Conservation (phyloP, 352 stramenopile species). For the Phytophthora uliginosa region DNA sequence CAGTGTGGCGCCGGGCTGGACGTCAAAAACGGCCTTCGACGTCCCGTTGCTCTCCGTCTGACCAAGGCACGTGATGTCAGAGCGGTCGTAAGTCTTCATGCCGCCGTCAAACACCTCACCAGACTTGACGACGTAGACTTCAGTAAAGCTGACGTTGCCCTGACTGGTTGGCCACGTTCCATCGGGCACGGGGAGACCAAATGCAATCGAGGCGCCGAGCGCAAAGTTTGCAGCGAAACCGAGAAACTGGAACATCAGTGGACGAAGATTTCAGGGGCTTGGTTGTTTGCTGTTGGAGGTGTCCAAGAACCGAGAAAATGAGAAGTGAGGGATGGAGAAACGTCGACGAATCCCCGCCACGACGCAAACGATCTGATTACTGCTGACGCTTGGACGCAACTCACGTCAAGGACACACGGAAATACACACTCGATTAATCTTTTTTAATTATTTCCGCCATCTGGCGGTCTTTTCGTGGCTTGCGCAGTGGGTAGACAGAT, state of each 20-base stretch:
- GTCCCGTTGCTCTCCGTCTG: slow-evolving; percentile 37
- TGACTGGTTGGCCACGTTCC: slow-evolving; percentile 27
- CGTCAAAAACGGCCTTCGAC: slow-evolving; percentile 39
- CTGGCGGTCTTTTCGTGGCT: slow-evolving; percentile 4
- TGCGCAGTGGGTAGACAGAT: neutral
- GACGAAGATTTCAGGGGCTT: neutral
- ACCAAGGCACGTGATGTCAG: slow-evolving; percentile 45
- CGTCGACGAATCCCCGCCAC: neutral
- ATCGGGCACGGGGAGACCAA: slow-evolving; percentile 25
- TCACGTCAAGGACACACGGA: slow-evolving; percentile 8
- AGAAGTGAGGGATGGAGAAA: neutral
- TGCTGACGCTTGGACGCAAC: slow-evolving; percentile 1
- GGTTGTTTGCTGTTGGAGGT: neutral
- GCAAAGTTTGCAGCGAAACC: slow-evolving; percentile 1
- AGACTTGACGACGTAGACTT: slow-evolving; percentile 41
- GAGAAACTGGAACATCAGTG: slow-evolving; percentile 10
- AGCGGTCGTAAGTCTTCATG: slow-evolving; percentile 35
- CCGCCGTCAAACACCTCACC: slow-evolving; percentile 52
- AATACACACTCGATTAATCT: neutral
- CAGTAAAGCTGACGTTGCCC: slow-evolving; percentile 30
- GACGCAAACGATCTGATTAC: neutral
- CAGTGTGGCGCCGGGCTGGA: slow-evolving; percentile 44
- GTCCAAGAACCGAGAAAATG: neutral
- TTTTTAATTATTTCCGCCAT: neutral
- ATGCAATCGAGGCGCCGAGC: neutral